Percentiles rank a stretch among this genome's conserved stretches.
phyloP scores from a whole-genome alignment of 805 yeast genomes.

The Tetrapisispora taiwanensis region DNA sequence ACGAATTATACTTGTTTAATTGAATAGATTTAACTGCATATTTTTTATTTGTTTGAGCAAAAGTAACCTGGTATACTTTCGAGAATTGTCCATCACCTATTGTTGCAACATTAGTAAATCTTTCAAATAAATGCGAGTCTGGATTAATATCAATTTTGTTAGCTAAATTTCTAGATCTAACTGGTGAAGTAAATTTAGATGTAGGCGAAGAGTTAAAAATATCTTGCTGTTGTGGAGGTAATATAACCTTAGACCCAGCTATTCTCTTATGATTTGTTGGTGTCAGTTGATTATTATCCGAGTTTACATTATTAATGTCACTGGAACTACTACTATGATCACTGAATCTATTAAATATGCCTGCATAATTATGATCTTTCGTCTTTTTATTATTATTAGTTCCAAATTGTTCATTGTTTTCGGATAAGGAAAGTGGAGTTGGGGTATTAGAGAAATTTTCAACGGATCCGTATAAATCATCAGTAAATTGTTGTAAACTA shows the following conservation, averaged over 20 bases:
- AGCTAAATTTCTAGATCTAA: conserved; percentile 14
- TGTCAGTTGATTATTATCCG: neutral
- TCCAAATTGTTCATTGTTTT: neutral
- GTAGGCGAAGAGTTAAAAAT: conserved; percentile 5
- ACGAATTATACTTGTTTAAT: conserved; percentile 29
- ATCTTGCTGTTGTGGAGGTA: neutral
- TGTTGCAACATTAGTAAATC: conserved; percentile 51
- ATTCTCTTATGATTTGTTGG: conserved; percentile 2
- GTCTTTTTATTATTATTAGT: neutral
- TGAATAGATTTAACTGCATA: conserved; percentile 87
- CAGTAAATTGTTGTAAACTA: conserved; percentile 28
- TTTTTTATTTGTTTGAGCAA: conserved; percentile 42
- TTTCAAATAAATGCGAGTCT: conserved; percentile 35
- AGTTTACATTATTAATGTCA: neutral
- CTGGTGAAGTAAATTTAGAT: conserved; percentile 6
- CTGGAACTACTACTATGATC: neutral
- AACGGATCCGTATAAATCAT: conserved; percentile 27
- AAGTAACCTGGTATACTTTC: conserved; percentile 70
- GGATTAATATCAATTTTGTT: conserved; percentile 20
- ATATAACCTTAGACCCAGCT: neutral
- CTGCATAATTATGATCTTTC: neutral
- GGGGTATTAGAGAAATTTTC: conserved; percentile 5
- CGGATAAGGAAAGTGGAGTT: neutral
- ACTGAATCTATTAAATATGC: neutral
- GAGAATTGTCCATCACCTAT: conserved; percentile 88